Percentiles rank a stretch among this genome's conserved stretches.
phyloP scores from a whole-genome alignment of 345 rosid species.

The Pugionium dolabratum region DNA sequence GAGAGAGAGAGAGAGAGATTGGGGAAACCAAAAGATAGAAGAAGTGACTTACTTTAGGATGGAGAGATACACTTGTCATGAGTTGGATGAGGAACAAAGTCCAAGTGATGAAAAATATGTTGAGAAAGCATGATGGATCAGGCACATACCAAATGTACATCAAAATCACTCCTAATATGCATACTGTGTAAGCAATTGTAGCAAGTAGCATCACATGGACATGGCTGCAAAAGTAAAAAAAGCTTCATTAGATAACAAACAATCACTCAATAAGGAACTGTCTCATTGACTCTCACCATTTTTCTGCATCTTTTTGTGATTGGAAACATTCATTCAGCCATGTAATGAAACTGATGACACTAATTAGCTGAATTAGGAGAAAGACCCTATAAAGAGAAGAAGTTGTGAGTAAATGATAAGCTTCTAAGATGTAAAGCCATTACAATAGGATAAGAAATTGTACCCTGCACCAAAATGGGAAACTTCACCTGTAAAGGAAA shows the following conservation, averaged over 20 bases:
- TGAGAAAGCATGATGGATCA: conserved; percentile 83
- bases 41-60: conserved; percentile 59
- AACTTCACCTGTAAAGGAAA: conserved; percentile 69
- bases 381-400: conserved; percentile 64
- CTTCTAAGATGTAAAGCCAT: not conserved
- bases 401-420: conserved; percentile 32
- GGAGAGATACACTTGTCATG: conserved; percentile 88
- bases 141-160: conserved; percentile 98
- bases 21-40: not conserved
- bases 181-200: conserved; percentile 61
- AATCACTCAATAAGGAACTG: not conserved
- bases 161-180: conserved; percentile 78
- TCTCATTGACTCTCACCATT: conserved; percentile 57
- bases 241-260: not conserved
- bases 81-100: conserved; percentile 89
- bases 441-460: conserved; percentile 6
- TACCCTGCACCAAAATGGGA: conserved; percentile 99
- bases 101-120: conserved; percentile 91
- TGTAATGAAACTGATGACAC: conserved; percentile 81
- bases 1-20: no score
- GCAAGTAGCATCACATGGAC: conserved; percentile 74
- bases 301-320: conserved; percentile 62
- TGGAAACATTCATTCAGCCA: conserved; percentile 78
- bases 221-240: conserved; percentile 52
- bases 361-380: conserved; percentile 87